A percentile compares a stretch with the other conserved stretches of the same genome.
phyloP scores from a whole-genome alignment of 345 rosid genomes.

The Hibiscus syriacus region DNA sequence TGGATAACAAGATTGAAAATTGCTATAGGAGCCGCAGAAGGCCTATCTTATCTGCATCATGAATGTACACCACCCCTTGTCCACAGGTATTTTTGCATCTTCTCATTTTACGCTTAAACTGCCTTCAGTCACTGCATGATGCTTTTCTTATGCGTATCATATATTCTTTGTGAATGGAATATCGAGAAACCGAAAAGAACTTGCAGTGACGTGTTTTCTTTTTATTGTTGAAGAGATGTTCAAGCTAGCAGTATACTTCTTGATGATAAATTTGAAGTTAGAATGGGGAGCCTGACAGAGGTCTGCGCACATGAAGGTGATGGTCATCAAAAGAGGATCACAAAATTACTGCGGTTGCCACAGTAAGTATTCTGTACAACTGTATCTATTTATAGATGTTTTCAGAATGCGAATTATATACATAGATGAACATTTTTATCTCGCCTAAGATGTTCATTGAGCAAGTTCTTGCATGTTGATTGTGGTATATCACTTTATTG shows the following conservation, averaged over 20 bases:
- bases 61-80: constrained; percentile 85
- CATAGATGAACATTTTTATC: background rate
- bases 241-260: constrained; percentile 99
- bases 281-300: constrained; percentile 88
- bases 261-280: constrained; percentile 95
- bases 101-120: constrained; percentile 3
- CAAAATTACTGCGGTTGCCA: constrained; percentile 80
- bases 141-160: background rate
- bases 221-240: constrained; percentile 61
- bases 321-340: constrained; percentile 73
- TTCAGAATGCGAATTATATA: background rate
- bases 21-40: constrained; percentile 95
- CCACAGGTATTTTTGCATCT: constrained; percentile 57
- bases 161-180: background rate
- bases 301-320: constrained; percentile 85
- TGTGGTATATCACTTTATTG: background rate
- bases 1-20: constrained; percentile 98
- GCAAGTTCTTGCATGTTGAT: background rate
- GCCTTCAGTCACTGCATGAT: background rate
- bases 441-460: background rate
- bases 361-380: constrained; percentile 51
- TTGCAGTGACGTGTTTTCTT: constrained; percentile 24
- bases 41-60: constrained; percentile 75
- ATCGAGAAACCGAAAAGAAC: background rate
- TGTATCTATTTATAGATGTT: background rate